phyloP scores from a whole-genome alignment of 2,329 filamentous ascomycete genomes.

The Apiospora marii region DNA sequence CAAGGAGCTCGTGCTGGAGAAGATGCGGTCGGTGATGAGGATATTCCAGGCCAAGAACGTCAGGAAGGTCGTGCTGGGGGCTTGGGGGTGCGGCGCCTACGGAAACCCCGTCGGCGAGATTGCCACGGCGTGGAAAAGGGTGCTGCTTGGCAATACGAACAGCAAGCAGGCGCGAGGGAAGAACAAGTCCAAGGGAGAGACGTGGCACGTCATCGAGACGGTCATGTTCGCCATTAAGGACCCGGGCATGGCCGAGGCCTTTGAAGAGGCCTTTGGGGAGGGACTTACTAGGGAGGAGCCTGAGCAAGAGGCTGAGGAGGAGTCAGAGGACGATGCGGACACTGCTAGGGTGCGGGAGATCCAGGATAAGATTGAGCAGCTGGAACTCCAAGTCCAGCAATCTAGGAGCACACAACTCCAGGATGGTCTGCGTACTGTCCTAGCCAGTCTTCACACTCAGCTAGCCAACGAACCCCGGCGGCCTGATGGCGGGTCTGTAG shows the following conservation, averaged over 20 bases:
- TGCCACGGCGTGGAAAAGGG: slow-evolving; percentile 61
- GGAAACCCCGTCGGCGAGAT: slow-evolving; percentile 68
- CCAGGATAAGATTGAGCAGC: slow-evolving; percentile 38
- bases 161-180: slow-evolving; percentile 29
- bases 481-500: neutral
- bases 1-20: slow-evolving; percentile 56
- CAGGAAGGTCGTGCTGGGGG: slow-evolving; percentile 63
- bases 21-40: slow-evolving; percentile 66
- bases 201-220: slow-evolving; percentile 56
- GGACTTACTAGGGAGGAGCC: slow-evolving; percentile 44
- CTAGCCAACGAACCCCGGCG: neutral
- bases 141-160: slow-evolving; percentile 43
- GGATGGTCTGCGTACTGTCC: slow-evolving; percentile 33
- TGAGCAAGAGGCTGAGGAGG: slow-evolving; percentile 29
- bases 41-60: slow-evolving; percentile 56
- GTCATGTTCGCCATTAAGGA: slow-evolving; percentile 67
- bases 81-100: slow-evolving; percentile 71
- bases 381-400: slow-evolving; percentile 37
- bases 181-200: slow-evolving; percentile 38
- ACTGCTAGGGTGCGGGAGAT: slow-evolving; percentile 35
- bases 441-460: slow-evolving; percentile 1
- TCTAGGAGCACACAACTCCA: slow-evolving; percentile 38
- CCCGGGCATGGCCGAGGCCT: slow-evolving; percentile 57
- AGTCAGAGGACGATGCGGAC: slow-evolving; percentile 30
- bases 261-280: slow-evolving; percentile 56